Conservation (phyloP, 225 moss, liverwort and hornwort species). For the Polytrichum commune region DNA sequence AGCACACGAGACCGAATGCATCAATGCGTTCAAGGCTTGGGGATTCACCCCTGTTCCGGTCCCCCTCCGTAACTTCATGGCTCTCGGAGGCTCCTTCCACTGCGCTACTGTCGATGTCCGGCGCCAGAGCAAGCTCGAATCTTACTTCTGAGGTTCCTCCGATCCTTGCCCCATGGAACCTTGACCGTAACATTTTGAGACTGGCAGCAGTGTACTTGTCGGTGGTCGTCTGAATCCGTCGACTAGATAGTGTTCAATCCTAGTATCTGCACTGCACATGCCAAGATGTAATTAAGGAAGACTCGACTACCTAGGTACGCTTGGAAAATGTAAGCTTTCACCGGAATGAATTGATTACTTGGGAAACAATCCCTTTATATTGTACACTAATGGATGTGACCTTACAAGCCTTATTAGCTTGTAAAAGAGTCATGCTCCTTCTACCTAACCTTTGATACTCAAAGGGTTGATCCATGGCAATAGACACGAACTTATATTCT, state of each 20-base stretch:
- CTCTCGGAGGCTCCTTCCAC: too few species aligned
- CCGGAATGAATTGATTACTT: neutral
- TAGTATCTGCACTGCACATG: neutral
- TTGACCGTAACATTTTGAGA: too few species aligned
- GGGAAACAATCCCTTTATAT: neutral
- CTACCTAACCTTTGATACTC: neutral
- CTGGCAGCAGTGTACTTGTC: too few species aligned
- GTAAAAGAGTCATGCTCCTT: neutral
- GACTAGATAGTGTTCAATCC: neutral
- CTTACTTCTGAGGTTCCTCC: too few species aligned
- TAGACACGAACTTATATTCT: neutral
- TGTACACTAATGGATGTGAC: neutral
- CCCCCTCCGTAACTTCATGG: too few species aligned
- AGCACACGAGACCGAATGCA: too few species aligned
- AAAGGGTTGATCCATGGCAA: neutral
- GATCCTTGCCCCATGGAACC: too few species aligned
- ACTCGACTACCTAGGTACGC: neutral
- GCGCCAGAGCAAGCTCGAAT: too few species aligned
- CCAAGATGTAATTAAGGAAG: neutral
- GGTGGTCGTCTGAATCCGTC: too few species aligned
- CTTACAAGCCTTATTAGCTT: neutral
- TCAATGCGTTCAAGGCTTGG: too few species aligned
- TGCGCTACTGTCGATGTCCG: too few species aligned
- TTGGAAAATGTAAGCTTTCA: neutral
- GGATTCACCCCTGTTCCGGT: too few species aligned